Conservation (phyloP, 176 grass and related monocot species). For the Oryza coarctata region DNA sequence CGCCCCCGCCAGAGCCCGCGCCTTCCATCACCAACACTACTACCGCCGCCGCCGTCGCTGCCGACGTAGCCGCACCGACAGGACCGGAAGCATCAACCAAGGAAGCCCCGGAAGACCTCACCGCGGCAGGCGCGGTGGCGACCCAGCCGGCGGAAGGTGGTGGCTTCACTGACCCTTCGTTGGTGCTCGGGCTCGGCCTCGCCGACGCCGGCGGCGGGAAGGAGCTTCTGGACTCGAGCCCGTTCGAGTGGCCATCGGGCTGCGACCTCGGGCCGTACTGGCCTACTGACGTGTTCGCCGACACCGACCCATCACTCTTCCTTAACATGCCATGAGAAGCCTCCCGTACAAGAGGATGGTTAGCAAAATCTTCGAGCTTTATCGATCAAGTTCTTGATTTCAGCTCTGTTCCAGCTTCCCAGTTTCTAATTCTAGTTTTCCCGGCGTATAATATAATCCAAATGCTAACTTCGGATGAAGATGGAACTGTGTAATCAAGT, state of each 20-base stretch:
- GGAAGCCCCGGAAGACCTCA: background rate
- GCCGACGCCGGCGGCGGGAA: background rate
- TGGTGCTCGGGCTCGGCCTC: background rate
- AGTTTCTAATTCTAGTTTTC: background rate
- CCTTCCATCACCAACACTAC: background rate
- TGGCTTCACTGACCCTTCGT: background rate
- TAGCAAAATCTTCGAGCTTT: background rate
- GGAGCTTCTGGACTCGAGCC: conserved; percentile 26
- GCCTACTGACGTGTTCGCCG: conserved; percentile 31
- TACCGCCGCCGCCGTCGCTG: background rate
- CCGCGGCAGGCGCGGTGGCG: background rate
- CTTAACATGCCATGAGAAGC: conserved; percentile 42
- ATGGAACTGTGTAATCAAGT: background rate
- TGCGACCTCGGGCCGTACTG: conserved; percentile 54
- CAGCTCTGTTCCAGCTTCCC: background rate
- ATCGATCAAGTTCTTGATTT: background rate
- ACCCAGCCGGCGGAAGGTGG: background rate
- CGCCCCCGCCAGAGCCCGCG: background rate
- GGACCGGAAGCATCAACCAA: background rate
- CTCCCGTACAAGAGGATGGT: background rate
- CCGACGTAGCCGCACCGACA: background rate
- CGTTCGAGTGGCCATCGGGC: conserved; percentile 56
- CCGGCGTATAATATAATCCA: background rate
- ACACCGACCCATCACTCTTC: conserved; percentile 47
- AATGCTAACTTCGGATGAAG: conserved; percentile 14